Conservation (phyloP, 495 filamentous ascomycete species). For the Hamigera avellanea region DNA sequence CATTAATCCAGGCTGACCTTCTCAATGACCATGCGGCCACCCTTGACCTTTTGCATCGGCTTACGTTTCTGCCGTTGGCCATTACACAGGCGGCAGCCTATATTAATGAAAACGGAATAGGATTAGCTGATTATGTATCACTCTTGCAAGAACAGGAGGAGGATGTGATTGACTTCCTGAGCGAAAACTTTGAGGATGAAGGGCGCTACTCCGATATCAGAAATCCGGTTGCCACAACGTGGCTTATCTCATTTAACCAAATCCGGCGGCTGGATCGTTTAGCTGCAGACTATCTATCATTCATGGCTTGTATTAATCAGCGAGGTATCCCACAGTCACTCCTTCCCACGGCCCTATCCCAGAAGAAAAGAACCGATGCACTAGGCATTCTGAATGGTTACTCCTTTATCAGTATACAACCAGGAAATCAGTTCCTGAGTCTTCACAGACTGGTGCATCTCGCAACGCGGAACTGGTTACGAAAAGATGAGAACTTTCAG, state of each 20-base stretch:
- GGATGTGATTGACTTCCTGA: slow-evolving; percentile 20
- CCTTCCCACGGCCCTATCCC: slow-evolving; percentile 5
- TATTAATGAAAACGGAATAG: slow-evolving; percentile 26
- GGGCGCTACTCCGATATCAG: slow-evolving; percentile 17
- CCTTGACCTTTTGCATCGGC: slow-evolving; percentile 18
- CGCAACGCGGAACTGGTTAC: slow-evolving; percentile 12
- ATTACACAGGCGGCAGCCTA: slow-evolving; percentile 37
- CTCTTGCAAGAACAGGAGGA: slow-evolving; percentile 20
- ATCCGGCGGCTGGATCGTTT: slow-evolving; percentile 17
- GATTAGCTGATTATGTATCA: slow-evolving; percentile 14
- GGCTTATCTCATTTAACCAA: slow-evolving; percentile 37
- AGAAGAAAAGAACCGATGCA: slow-evolving; percentile 5
- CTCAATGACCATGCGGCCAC: slow-evolving; percentile 8
- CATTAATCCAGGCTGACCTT: slow-evolving; percentile 9
- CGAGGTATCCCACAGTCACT: slow-evolving; percentile 18
- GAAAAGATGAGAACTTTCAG: slow-evolving; percentile 1
- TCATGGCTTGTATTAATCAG: slow-evolving; percentile 27
- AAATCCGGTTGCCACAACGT: slow-evolving; percentile 33
- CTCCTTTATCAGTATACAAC: slow-evolving; percentile 9
- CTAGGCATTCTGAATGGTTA: slow-evolving; percentile 13
- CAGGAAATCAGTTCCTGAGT: background rate
- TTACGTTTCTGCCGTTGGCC: slow-evolving; percentile 34
- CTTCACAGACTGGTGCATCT: slow-evolving; percentile 13
- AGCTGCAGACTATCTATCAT: slow-evolving; percentile 28
- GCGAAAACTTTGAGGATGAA: slow-evolving; percentile 27